Percentiles rank a stretch among this genome's conserved stretches.
Conservation (phyloP, 495 filamentous ascomycete species). For the Penicillium manginii region DNA sequence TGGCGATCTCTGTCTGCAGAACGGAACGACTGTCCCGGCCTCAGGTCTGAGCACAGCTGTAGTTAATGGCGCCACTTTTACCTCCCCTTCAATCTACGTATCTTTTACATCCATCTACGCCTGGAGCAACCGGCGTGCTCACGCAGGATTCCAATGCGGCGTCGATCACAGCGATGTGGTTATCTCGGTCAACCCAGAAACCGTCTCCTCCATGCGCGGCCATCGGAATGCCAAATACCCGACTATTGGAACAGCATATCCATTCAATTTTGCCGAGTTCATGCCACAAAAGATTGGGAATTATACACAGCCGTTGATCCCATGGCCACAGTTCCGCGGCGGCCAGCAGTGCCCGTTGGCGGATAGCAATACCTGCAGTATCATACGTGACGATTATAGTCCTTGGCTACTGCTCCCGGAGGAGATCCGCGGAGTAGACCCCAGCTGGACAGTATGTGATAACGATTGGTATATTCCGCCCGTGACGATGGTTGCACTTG, state of each 20-base stretch:
- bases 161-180: conserved; percentile 22
- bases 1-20: conserved; percentile 29
- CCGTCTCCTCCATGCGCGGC: conserved; percentile 20
- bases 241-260: conserved; percentile 23
- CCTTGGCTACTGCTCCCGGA: conserved; percentile 7
- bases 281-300: conserved; percentile 23
- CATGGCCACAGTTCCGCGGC: conserved; percentile 31
- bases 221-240: conserved; percentile 32
- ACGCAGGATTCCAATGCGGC: conserved; percentile 26
- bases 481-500: neutral
- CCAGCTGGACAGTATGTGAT: conserved; percentile 2
- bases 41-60: conserved; percentile 30
- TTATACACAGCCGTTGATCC: conserved; percentile 25
- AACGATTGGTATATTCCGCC: neutral
- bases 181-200: conserved; percentile 21
- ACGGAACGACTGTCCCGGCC: conserved; percentile 26
- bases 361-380: conserved; percentile 17
- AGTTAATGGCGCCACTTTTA: conserved; percentile 25
- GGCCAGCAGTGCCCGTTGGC: conserved; percentile 26
- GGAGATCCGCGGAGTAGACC: neutral
- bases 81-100: conserved; percentile 29
- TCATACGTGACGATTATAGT: conserved; percentile 30
- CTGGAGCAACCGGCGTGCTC: conserved; percentile 26
- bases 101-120: conserved; percentile 34
- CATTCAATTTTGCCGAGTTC: conserved; percentile 33